These are phyloP conservation scores for Xylaria curta DNA, from an alignment of 495 filamentous ascomycete genomes.

Conservation along the genomic window DNA sequence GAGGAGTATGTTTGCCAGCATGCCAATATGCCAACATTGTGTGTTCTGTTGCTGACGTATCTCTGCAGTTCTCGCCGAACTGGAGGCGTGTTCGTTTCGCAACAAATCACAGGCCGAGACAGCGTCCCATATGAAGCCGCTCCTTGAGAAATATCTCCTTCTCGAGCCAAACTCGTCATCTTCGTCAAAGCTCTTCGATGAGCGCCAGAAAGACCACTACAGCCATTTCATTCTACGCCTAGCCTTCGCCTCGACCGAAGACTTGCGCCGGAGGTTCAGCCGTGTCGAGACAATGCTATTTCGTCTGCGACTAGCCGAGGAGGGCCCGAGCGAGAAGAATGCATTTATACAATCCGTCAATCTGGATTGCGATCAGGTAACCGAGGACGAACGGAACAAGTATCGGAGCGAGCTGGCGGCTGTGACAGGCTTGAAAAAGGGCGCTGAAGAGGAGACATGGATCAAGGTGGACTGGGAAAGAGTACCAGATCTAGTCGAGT, in stretches of 20 bases:
- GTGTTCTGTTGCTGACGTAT: slow-evolving; percentile 26
- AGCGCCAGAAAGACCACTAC: slow-evolving; percentile 97
- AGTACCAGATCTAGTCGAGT: slow-evolving; percentile 89
- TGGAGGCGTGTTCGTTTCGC: slow-evolving; percentile 95
- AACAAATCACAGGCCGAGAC: slow-evolving; percentile 85
- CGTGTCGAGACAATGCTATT: slow-evolving; percentile 90
- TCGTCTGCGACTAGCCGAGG: slow-evolving; percentile 73
- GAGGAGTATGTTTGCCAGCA: slow-evolving; percentile 58
- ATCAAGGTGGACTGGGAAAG: slow-evolving; percentile 95
- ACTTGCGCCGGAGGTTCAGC: slow-evolving; percentile 85
- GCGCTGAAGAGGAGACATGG: slow-evolving; percentile 75
- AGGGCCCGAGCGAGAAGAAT: slow-evolving; percentile 70
- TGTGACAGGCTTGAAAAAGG: slow-evolving; percentile 44
- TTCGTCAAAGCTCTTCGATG: slow-evolving; percentile 61
- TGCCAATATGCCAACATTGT: not conserved
- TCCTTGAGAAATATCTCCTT: slow-evolving; percentile 86
- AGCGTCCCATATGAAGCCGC: slow-evolving; percentile 73
- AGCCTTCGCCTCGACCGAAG: slow-evolving; percentile 90
- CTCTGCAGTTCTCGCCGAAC: slow-evolving; percentile 77
- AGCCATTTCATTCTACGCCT: slow-evolving; percentile 96
- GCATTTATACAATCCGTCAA: slow-evolving; percentile 79
- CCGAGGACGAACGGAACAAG: slow-evolving; percentile 71
- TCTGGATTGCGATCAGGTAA: slow-evolving; percentile 74
- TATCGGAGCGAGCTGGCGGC: slow-evolving; percentile 53
- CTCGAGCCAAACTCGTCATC: slow-evolving; percentile 77